These are phyloP conservation scores for Coemansia sp. DNA, from an alignment of 192 early-diverging fungal genomes.

Conservation along the genomic window DNA sequence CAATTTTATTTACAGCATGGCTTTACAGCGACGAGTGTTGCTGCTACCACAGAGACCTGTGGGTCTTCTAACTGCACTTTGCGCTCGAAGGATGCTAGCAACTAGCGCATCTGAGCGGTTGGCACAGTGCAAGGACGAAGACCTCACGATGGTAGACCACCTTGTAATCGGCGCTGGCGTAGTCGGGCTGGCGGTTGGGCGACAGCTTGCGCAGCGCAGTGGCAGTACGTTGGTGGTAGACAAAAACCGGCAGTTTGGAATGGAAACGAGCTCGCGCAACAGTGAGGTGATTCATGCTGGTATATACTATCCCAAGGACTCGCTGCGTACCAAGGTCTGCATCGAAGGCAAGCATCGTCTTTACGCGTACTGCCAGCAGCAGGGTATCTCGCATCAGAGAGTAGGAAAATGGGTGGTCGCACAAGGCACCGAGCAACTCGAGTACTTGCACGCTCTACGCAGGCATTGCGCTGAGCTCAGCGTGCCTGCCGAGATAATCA, in stretches of 20 bases:
- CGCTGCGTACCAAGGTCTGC: constrained; percentile 74
- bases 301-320: constrained; percentile 74
- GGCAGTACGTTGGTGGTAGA: constrained; percentile 65
- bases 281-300: constrained; percentile 90
- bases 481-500: constrained; percentile 57
- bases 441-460: constrained; percentile 57
- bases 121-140: constrained; percentile 12
- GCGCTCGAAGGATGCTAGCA: not conserved
- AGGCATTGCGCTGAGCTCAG: constrained; percentile 58
- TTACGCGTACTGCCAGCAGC: constrained; percentile 60
- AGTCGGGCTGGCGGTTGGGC: constrained; percentile 76
- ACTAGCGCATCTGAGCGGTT: constrained; percentile 22
- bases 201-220: constrained; percentile 55
- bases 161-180: constrained; percentile 79
- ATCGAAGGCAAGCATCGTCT: constrained; percentile 71
- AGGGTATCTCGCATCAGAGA: constrained; percentile 55
- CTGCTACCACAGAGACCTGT: not conserved
- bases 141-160: constrained; percentile 58
- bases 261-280: constrained; percentile 83
- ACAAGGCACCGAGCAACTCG: constrained; percentile 52
- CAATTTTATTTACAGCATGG: not conserved
- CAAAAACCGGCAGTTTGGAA: constrained; percentile 61
- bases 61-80: not conserved
- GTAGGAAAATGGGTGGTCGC: constrained; percentile 84
- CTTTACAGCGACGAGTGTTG: not conserved